Conservation (phyloP, 768 basidiomycete species). For the Calocybe cyanea region DNA sequence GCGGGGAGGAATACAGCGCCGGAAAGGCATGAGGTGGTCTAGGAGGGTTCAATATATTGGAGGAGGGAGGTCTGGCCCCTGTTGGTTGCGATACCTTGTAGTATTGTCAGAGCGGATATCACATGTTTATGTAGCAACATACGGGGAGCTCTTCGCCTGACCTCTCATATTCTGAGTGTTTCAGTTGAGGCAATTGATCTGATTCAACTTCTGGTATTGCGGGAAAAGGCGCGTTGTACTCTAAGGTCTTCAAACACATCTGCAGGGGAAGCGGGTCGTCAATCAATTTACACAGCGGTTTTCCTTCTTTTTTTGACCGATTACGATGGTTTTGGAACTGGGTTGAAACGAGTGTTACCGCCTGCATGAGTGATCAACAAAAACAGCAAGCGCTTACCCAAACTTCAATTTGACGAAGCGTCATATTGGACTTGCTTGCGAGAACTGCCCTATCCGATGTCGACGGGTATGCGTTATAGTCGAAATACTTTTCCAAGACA, state of each 20-base stretch:
- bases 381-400: slow-evolving; percentile 37
- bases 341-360: not conserved
- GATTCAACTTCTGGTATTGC: slow-evolving; percentile 18
- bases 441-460: slow-evolving; percentile 32
- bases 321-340: slow-evolving; percentile 56
- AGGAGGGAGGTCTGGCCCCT: not conserved
- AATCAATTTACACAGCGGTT: slow-evolving; percentile 14
- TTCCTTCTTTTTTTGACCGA: slow-evolving; percentile 31
- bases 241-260: slow-evolving; percentile 21
- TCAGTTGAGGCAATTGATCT: slow-evolving; percentile 1
- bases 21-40: slow-evolving; percentile 26
- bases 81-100: not conserved
- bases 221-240: slow-evolving; percentile 22
- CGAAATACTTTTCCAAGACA: slow-evolving; percentile 42
- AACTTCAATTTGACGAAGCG: slow-evolving; percentile 43
- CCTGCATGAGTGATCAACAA: too few relatives aligned
- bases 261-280: slow-evolving; percentile 18
- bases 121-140: too few relatives aligned
- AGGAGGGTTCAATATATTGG: slow-evolving; percentile 2
- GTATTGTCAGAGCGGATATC: too few relatives aligned
- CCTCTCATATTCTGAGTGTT: not conserved
- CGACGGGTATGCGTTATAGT: slow-evolving; percentile 42
- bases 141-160: too few relatives aligned
- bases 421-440: slow-evolving; percentile 40
- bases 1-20: slow-evolving; percentile 7